Evolutionary conservation across 192 early-diverging fungal genomes (phyloP), one percentile per base, ranked within the genome.

Genomic region (Entrophospora sp.): DNA sequence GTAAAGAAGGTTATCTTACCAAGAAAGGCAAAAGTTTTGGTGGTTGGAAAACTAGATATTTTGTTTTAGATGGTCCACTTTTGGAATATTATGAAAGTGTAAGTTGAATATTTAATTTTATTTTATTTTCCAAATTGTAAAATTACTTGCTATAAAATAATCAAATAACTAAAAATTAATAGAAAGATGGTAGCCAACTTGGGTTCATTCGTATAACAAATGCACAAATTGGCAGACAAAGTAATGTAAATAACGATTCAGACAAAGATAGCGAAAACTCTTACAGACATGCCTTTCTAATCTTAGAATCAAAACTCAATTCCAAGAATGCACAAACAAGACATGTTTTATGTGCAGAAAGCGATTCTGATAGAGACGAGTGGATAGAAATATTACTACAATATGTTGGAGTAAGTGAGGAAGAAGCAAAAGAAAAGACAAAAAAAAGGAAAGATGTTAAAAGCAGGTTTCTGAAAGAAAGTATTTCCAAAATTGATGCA

Each of bases 21-120:
- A 97, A 96, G 69, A 86, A 86, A 75, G 94, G 95, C 49, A 97
- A 95, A 69, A 93, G 87, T 71, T 96, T 97, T 89, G 94, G 95
- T 53, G 94, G 91, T 9, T 96, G 94, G 94, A 97, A 97, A 71
- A 79, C 89, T 34, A 82, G 92, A 53, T 95, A 87, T 75, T 96
- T 92, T 70, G 79, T 85, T 36, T 79, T 91, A 12, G 79, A 84
- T 59, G 74, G 75, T 18, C 80, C 83, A 0, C 67, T 86, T 1
- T 73, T 94, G 36, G 87, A 92, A 65, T 95, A 94, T 76, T 91
- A 83, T 68, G 94, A 96, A 66, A 77, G 76, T 12, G 87, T 85
- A 75, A 79, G 75, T 70, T 5, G 5, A 61, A 42, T 28, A 34
- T 16, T 34, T 5, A 25, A 35, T 55, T n/a, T 20, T 13, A 13